These are phyloP conservation scores for Panaeolus papilionaceus DNA, from an alignment of 768 basidiomycete species.

Conservation along the genomic window DNA sequence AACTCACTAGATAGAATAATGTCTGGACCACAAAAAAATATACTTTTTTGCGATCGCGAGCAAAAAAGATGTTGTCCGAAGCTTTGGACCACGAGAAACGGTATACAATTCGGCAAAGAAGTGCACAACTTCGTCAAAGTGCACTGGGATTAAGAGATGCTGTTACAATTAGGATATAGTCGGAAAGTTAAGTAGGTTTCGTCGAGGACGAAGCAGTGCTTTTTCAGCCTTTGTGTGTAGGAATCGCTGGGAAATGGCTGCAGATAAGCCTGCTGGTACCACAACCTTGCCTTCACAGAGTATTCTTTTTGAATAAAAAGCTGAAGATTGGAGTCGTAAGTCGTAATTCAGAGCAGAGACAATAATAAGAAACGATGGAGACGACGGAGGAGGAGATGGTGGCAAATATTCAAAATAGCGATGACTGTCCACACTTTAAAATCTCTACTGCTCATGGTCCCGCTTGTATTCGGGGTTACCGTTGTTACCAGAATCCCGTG, in stretches of 20 bases:
- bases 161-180: slow-evolving; percentile 9
- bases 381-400: slow-evolving; percentile 17
- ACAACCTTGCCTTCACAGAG: neutral
- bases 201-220: slow-evolving; percentile 11
- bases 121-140: neutral
- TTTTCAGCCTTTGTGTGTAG: neutral
- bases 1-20: slow-evolving; percentile 8
- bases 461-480: slow-evolving; percentile 28
- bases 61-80: slow-evolving; percentile 2
- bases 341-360: neutral
- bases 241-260: neutral
- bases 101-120: neutral
- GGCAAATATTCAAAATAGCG: slow-evolving; percentile 20
- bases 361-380: slow-evolving; percentile 12
- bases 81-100: neutral
- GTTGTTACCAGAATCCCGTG: slow-evolving; percentile 31
- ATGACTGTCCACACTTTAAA: slow-evolving; percentile 22
- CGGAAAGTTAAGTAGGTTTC: slow-evolving; percentile 12
- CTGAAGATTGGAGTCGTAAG: neutral
- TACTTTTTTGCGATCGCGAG: slow-evolving; percentile 10
- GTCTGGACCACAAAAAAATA: slow-evolving; percentile 9
- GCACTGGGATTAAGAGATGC: neutral
- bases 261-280: neutral
- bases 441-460: slow-evolving; percentile 17
- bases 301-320: neutral